Base-by-base conservation (phyloP, 192 early-diverging fungal genomes). In the Glomus cerebriforme region DNA sequence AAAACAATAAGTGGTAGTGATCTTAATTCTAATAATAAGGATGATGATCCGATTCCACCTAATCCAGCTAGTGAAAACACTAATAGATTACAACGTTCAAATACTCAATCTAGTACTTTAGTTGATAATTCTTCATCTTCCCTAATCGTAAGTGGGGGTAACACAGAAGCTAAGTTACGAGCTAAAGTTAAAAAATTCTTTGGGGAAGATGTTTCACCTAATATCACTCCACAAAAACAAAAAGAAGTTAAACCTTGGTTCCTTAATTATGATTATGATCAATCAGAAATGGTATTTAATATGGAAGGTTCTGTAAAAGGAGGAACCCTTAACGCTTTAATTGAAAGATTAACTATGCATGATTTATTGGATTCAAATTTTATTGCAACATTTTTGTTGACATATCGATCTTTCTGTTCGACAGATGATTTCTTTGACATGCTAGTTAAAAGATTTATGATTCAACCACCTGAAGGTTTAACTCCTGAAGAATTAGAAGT, bases 351-450 rank as follows among this genome's bases (percentile, higher is more conserved):
- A 80, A 98, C 96, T 7, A 84, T 95, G 22, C 97, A 98, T 72
- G 95, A 98, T 77, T 88, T 90, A n/a, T 76, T 86, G 6, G 96
- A 99, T 70, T 82, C 90, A 54, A 92, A 91, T 82, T 98, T 95
- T 85, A 92, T 91, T 49, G 89, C 87, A 34, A 94, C 96, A 0
- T 98, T 99, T 81, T 79, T 99, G 73, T 85, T 99, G 39, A 98
- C 98, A 4, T 99, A 97, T 86, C 94, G 95, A 39, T 96, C 96
- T 15, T 98, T 98, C 80, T 92, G 92, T 3, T 91, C 92, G 0
- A 92, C 95, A 0, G 86, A 85, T 7, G 92, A 95, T 75, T 87
- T 99, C 32, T 89, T 98, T 47, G 85, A 89, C 7, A 80, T 91
- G 24, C 83, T 99, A 63, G 91, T 91, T 80, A 81, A 82, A 32